Evolutionary conservation across 2,329 filamentous ascomycete genomes (phyloP), one percentile per base, ranked within the genome.

Genomic region (Pseudogymnoascus sp.): DNA sequence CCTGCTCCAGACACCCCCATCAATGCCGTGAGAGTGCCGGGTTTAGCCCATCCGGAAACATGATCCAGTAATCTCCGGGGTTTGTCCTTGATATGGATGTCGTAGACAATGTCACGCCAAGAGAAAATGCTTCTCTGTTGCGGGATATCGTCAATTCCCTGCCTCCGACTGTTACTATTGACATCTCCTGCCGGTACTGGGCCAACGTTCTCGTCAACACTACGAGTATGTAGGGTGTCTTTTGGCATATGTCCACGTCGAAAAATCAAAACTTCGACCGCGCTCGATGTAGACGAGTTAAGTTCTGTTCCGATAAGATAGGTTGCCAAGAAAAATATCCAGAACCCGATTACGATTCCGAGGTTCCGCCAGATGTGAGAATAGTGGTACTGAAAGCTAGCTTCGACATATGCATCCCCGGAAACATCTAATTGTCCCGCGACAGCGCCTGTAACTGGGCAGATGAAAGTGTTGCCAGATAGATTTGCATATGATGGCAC

Each of bases 11-110:
- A 71, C n/a, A 68, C 69, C 9, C 68, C 70, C 86, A 89, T 89
- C 0, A 88, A 77, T 25, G 85, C 86, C 28, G 85, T 88, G 42
- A 88, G 73, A 58, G 84, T 88, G 63, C 87, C 86, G 14, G 86
- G 86, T 72, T 88, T 88, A 66, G 89, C 85, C 84, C 88, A 95
- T 3, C 91, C 91, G 67, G 92, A 85, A 0, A 95, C 88, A 63
- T 93, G 82, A 66, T 94, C 86, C 6, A 96, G 78, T 63, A 95
- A 84, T 12, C 83, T 78, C 6, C 88, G 84, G 81, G 91, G 77
- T 6, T 83, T 83, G 0, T 74, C 72, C 0, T 81, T 78, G 0
- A 82, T 85, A 66, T 84, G 81, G 64, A 92, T 88, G 0, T 84
- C 88, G 69, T 91, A 91, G 1, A 66, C 67, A 0, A 92, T 80